These are phyloP conservation scores for Beauveria sp. DNA, from an alignment of 2,329 filamentous ascomycete genomes.

Conservation along the genomic window DNA sequence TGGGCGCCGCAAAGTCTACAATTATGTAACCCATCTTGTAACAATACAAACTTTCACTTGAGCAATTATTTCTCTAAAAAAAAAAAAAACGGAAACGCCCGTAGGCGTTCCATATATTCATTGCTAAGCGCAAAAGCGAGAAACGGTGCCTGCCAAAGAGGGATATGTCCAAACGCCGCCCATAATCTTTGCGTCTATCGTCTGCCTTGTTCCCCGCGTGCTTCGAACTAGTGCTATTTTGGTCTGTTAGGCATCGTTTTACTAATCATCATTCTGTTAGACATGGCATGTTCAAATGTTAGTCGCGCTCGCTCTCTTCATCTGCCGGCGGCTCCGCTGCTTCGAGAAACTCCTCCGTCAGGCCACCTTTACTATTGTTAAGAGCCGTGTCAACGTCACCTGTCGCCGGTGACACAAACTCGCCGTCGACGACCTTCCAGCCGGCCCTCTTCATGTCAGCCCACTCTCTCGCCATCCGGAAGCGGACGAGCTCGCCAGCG, in stretches of 20 bases:
- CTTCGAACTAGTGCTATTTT: neutral
- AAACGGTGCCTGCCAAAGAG: neutral
- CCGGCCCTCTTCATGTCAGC: constrained; percentile 55
- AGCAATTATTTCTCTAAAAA: neutral
- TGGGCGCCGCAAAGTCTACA: constrained; percentile 21
- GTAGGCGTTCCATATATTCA: neutral
- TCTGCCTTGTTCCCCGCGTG: neutral
- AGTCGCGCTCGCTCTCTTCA: neutral
- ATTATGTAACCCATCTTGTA: constrained; percentile 17
- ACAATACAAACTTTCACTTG: constrained; percentile 8
- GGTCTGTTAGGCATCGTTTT: no score
- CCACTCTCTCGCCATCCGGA: constrained; percentile 66
- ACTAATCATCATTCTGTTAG: neutral
- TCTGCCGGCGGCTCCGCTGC: neutral
- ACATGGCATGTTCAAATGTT: neutral
- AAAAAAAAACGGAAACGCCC: neutral
- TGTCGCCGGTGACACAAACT: constrained; percentile 32
- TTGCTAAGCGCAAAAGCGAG: neutral
- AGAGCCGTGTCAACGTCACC: neutral
- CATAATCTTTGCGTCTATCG: neutral
- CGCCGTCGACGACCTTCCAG: constrained; percentile 53
- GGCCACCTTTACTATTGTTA: constrained; percentile 12
- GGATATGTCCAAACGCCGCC: neutral
- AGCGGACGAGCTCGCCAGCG: constrained; percentile 75
- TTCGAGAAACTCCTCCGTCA: constrained; percentile 34